phyloP scores from a whole-genome alignment of 176 grass and related monocot species.

The Chrysopogon serrulatus region DNA sequence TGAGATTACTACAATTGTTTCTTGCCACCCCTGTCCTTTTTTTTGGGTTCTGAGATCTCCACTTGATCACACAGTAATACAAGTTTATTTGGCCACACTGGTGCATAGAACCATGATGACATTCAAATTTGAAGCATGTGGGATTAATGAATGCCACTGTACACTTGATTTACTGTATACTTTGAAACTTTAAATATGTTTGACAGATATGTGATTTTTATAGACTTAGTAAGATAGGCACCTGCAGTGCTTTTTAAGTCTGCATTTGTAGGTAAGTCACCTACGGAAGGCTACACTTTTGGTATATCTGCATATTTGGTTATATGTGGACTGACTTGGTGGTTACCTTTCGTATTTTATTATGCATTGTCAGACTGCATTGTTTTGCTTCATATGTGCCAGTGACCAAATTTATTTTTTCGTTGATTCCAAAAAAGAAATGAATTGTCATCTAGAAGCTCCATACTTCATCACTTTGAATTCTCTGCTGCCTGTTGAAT shows the following conservation, averaged over 20 bases:
- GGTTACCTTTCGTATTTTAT: background rate
- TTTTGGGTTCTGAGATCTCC: background rate
- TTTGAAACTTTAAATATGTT: background rate
- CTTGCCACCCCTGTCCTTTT: background rate
- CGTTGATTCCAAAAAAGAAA: background rate
- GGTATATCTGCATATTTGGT: background rate
- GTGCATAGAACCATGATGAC: background rate
- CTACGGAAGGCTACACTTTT: background rate
- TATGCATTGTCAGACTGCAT: background rate
- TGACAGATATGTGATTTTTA: background rate
- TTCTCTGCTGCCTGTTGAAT: background rate
- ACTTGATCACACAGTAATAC: background rate
- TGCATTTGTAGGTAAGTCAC: background rate
- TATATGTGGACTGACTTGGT: background rate
- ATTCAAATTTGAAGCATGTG: background rate
- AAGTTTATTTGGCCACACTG: background rate
- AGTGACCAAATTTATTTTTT: background rate
- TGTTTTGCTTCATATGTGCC: background rate
- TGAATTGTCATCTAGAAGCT: background rate
- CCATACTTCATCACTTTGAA: background rate
- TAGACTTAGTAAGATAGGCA: background rate
- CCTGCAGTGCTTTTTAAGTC: background rate
- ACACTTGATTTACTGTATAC: background rate
- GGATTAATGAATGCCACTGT: background rate
- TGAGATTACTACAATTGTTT: background rate